Evolutionary conservation across 306 rosid genomes (phyloP).

Genomic region (Calophaca sinica): DNA sequence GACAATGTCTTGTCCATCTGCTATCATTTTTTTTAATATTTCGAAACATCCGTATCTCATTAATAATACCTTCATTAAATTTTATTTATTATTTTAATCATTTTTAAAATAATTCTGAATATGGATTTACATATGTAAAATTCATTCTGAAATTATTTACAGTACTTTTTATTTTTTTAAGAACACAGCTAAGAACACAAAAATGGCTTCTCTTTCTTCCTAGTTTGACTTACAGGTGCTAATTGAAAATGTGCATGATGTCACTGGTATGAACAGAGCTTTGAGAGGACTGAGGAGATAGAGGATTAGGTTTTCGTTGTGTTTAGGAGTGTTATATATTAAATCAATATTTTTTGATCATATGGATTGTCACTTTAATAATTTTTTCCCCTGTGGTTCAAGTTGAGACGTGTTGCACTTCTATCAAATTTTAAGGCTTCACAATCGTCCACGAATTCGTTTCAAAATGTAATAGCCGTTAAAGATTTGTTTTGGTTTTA

Average conservation of each 20-base stretch:
- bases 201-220: background rate
- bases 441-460: constrained; percentile 6
- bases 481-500: background rate
- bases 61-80: background rate
- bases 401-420: constrained; percentile 27
- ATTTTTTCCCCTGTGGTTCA: background rate
- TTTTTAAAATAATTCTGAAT: background rate
- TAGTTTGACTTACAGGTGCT: constrained; percentile 40
- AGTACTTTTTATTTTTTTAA: too few relatives aligned
- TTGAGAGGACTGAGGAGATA: background rate
- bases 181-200: too few relatives aligned
- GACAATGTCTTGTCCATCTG: constrained; percentile 36
- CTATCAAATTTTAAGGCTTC: background rate
- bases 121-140: background rate
- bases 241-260: background rate
- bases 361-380: background rate
- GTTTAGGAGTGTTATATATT: background rate
- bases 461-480: background rate
- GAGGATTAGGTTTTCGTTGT: background rate
- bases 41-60: background rate
- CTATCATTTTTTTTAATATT: background rate
- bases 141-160: too few relatives aligned
- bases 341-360: background rate
- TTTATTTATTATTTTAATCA: background rate
- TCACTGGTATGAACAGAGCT: background rate